A percentile compares a stretch with the other conserved stretches of the same genome.
phyloP scores from a whole-genome alignment of 2,329 filamentous ascomycete genomes.

The Botrytis hyacinthi region DNA sequence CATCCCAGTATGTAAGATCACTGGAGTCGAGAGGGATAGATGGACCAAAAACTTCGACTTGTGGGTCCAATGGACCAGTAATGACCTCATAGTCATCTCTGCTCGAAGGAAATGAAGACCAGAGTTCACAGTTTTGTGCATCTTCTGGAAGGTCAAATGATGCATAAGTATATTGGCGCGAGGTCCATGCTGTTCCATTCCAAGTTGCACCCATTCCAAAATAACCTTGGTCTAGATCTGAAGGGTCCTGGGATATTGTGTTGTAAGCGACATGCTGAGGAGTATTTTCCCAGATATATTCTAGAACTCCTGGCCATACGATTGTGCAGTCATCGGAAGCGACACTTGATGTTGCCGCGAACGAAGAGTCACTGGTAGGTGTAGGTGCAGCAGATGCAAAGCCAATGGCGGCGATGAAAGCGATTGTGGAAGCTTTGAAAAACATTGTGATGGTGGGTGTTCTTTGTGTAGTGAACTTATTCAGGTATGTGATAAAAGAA shows the following conservation, averaged over 20 bases:
- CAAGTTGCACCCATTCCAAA: slow-evolving; percentile 10
- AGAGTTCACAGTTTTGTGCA: background rate
- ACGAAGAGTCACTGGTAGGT: background rate
- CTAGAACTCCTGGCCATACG: background rate
- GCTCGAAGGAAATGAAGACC: background rate
- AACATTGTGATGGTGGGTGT: background rate
- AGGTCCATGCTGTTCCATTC: slow-evolving; percentile 1
- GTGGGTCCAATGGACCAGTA: background rate
- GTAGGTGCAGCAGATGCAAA: background rate
- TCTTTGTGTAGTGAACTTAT: background rate
- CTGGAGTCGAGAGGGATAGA: background rate
- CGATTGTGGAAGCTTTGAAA: background rate
- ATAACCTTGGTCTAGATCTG: background rate
- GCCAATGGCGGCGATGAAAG: background rate
- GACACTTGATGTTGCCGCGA: background rate
- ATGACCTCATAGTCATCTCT: background rate
- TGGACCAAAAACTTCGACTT: background rate
- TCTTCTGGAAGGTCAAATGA: background rate
- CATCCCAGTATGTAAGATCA: slow-evolving; percentile 3
- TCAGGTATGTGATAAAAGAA: background rate
- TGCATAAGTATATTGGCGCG: slow-evolving; percentile 3
- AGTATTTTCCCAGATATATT: background rate
- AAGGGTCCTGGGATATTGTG: background rate
- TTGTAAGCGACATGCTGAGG: slow-evolving; percentile 1
- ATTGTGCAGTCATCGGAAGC: background rate